Conservation (phyloP, 352 stramenopile species). For the Phytophthora gonapodyides region DNA sequence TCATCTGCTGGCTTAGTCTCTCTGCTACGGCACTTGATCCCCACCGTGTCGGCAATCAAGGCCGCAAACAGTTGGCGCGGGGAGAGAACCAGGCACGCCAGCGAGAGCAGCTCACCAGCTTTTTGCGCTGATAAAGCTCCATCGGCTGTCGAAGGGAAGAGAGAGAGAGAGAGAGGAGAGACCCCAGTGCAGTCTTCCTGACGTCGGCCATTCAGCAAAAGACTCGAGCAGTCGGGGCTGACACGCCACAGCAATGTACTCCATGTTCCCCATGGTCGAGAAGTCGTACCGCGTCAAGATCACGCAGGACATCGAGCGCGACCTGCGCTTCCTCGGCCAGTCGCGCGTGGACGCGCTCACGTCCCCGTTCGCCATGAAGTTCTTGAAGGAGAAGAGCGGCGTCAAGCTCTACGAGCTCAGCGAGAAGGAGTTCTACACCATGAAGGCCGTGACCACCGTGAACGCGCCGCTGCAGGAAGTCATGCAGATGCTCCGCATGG, state of each 20-base stretch:
- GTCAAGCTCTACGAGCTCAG: constrained; percentile 79
- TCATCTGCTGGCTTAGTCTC: constrained; percentile 12
- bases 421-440: constrained; percentile 88
- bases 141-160: constrained; percentile 24
- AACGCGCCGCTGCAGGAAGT: constrained; percentile 76
- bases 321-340: constrained; percentile 84
- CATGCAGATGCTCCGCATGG: constrained; percentile 83
- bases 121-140: constrained; percentile 13
- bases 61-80: constrained; percentile 24
- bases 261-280: constrained; percentile 87
- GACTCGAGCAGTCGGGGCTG: constrained; percentile 5
- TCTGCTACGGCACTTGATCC: not conserved
- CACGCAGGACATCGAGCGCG: constrained; percentile 82
- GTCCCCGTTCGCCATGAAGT: constrained; percentile 78
- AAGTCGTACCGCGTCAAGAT: constrained; percentile 83
- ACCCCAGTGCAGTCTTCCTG: too few species aligned
- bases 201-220: constrained; percentile 30
- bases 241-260: constrained; percentile 40
- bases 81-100: constrained; percentile 26
- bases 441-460: constrained; percentile 79
- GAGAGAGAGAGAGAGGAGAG: constrained; percentile 21
- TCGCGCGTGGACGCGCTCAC: constrained; percentile 83
- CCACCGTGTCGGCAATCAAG: constrained; percentile 21
- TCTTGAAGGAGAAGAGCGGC: constrained; percentile 71
- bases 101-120: not conserved